Conservation (phyloP, 106 monocot species). For the Chionographis japonica region DNA sequence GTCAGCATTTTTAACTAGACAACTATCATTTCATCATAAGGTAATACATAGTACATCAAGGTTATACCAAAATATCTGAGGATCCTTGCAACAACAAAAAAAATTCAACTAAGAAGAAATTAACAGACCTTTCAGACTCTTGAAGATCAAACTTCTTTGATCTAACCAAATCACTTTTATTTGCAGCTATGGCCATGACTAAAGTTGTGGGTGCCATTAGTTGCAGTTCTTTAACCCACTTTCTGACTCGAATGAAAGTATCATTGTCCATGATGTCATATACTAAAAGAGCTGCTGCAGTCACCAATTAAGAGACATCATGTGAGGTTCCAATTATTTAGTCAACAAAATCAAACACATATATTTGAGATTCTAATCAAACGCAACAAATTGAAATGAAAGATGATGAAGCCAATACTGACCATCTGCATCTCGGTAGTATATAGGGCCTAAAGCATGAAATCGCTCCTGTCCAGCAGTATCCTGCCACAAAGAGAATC, state of each 20-base stretch:
- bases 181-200: constrained; percentile 47
- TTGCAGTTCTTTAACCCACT: constrained; percentile 60
- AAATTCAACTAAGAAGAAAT: not conserved
- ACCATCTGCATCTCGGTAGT: constrained; percentile 66
- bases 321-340: not conserved
- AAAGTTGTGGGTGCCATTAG: constrained; percentile 47
- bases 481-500: constrained; percentile 31
- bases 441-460: constrained; percentile 61
- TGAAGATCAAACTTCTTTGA: constrained; percentile 48
- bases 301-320: constrained; percentile 5
- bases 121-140: constrained; percentile 40
- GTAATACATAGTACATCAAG: no score
- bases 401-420: constrained; percentile 1
- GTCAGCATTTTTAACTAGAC: no score
- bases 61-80: no score
- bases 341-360: not conserved
- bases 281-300: constrained; percentile 54
- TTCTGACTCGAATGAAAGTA: constrained; percentile 50
- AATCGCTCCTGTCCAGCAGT: constrained; percentile 60
- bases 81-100: no score
- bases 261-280: constrained; percentile 48
- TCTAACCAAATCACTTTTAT: constrained; percentile 54
- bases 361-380: not conserved
- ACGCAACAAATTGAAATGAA: constrained; percentile 3
- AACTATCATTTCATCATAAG: no score